Base-by-base conservation (phyloP, 176 grass and related monocot species). In the Eleusine coracana region DNA sequence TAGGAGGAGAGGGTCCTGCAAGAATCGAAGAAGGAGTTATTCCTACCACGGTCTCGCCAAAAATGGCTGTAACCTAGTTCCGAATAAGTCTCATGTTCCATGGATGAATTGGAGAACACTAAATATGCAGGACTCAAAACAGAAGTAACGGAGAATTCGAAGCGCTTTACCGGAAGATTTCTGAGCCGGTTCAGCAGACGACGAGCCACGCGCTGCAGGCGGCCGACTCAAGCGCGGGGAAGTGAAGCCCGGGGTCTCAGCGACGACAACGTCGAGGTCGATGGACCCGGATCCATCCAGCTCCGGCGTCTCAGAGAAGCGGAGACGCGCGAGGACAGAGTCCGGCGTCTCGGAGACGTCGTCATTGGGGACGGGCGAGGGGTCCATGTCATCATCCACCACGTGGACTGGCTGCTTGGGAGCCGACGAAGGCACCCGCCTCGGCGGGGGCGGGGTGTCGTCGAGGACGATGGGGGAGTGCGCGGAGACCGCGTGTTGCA, bases 391-490 rank as follows among this genome's bases (percentile, higher is more conserved):
- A 29, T 89, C 87, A 25, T 61, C 81, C 21, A 85, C 58, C 20
- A 73, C 52, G 34, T 66, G 75, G 10, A 27, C 61, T 34, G 83
- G 67, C 70, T 45, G 59, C 3, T 34, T 14, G 23, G 66, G 55
- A 2, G 11, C 38, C 7, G 48, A 31, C 16, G 64, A 45, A 27
- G 29, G 44, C 45, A 13, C 81, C 21, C 70, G 73, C 79, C 80
- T 92, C 46, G 80, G 84, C 46, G 89, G 84, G 4, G 92, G 79
- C 1, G 87, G 81, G 59, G 80, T 87, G 82, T 89, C 89, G 84
- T 89, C 89, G 36, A 94, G 70, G 68, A 38, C 15, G 74, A 94
- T 74, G 38, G 74, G 54, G 3, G 10, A 23, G 60, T 23, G 25
- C 9, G 8, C 23, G 25, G 64, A 68, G 67, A 36, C 13, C 49